phyloP scores from a whole-genome alignment of 2,329 filamentous ascomycete genomes.

The Colletotrichum spaethianum region DNA sequence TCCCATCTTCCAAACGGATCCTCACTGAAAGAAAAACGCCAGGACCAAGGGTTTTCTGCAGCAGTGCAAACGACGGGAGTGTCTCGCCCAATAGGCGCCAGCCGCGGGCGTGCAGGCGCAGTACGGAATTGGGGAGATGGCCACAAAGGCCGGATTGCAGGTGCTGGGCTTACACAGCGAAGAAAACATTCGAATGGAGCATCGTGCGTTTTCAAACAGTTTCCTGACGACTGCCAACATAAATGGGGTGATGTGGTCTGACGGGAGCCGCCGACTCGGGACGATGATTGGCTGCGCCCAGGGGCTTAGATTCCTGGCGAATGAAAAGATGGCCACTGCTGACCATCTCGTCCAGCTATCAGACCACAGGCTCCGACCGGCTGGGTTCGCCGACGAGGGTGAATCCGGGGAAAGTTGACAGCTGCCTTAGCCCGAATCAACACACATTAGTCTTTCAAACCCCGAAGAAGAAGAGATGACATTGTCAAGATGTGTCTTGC shows the following conservation, averaged over 20 bases:
- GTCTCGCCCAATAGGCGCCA: slow-evolving; percentile 39
- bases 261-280: slow-evolving; percentile 34
- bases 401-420: slow-evolving; percentile 35
- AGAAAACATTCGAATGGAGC: slow-evolving; percentile 18
- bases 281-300: slow-evolving; percentile 29
- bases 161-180: background rate
- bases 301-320: slow-evolving; percentile 36
- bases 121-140: background rate
- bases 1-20: slow-evolving; percentile 33
- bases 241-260: slow-evolving; percentile 44
- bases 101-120: slow-evolving; percentile 27
- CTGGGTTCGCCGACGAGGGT: slow-evolving; percentile 24
- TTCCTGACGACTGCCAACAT: slow-evolving; percentile 38
- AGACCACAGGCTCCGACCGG: slow-evolving; percentile 32
- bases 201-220: slow-evolving; percentile 38
- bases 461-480: slow-evolving; percentile 15
- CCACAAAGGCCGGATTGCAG: background rate
- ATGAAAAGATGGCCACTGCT: slow-evolving; percentile 36
- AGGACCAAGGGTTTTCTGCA: slow-evolving; percentile 30
- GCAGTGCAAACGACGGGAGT: slow-evolving; percentile 11
- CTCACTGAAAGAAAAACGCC: slow-evolving; percentile 4
- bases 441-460: slow-evolving; percentile 14
- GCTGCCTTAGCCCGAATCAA: slow-evolving; percentile 23
- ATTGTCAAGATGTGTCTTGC: background rate
- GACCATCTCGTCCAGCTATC: slow-evolving; percentile 35